These are phyloP conservation scores for Lecanicillium sp. DNA, from an alignment of 2,329 filamentous ascomycete genomes.

Conservation along the genomic window DNA sequence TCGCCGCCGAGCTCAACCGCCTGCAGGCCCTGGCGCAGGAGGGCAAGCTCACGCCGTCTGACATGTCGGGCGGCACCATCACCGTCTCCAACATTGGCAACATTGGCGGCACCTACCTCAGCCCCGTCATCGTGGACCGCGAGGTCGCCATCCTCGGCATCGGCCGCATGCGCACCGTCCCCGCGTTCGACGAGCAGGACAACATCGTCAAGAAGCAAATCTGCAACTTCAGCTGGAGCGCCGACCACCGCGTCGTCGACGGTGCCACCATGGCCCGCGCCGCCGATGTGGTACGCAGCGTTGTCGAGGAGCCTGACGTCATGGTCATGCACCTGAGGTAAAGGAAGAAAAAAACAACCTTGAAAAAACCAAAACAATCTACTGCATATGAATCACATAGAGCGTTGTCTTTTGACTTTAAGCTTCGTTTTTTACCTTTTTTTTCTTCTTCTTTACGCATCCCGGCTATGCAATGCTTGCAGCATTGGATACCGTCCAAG, in stretches of 20 bases:
- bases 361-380: not conserved
- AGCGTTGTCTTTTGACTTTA: conserved; percentile 1
- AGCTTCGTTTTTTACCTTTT: too few species aligned
- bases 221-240: conserved; percentile 92
- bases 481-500: too few species aligned
- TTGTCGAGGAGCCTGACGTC: conserved; percentile 77
- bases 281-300: conserved; percentile 69
- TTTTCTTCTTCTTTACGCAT: not conserved
- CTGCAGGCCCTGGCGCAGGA: conserved; percentile 66
- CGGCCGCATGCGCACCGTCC: conserved; percentile 72
- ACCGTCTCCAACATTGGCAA: conserved; percentile 96
- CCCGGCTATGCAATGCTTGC: not conserved
- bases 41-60: conserved; percentile 68
- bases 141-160: conserved; percentile 91
- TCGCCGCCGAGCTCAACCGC: conserved; percentile 69
- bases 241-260: conserved; percentile 90
- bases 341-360: conserved; percentile 19
- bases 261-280: conserved; percentile 91
- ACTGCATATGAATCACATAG: conserved; percentile 10
- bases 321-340: conserved; percentile 81
- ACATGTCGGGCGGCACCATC: conserved; percentile 83
- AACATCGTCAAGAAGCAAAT: conserved; percentile 69
- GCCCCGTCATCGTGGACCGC: conserved; percentile 82
- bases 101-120: conserved; percentile 87
- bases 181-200: conserved; percentile 62